Percentiles rank a stretch among this genome's conserved stretches.
phyloP scores from a whole-genome alignment of 208 protist species.

The Leishmania martiniquensis region DNA sequence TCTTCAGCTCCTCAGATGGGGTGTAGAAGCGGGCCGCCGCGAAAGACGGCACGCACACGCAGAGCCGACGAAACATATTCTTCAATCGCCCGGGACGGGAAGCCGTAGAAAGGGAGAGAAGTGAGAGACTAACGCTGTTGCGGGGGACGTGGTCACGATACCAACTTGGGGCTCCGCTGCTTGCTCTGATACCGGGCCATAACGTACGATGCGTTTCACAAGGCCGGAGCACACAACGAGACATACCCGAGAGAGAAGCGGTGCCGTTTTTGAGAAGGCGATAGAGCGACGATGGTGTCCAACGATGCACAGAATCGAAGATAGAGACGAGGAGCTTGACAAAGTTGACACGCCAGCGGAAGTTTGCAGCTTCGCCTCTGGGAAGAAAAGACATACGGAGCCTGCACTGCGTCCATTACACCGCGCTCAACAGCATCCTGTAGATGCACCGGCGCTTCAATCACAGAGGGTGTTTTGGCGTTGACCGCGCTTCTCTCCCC shows the following conservation, averaged over 20 bases:
- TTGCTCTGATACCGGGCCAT: not conserved
- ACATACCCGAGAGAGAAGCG: not conserved
- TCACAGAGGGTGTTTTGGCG: too few species aligned
- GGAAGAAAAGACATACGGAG: too few species aligned
- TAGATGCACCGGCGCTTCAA: not conserved
- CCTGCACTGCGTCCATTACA: too few species aligned
- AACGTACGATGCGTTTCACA: not conserved
- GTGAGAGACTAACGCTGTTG: not conserved
- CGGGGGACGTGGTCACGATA: not conserved
- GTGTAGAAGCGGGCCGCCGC: slow-evolving; percentile 83
- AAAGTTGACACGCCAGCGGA: not conserved
- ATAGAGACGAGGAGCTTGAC: not conserved
- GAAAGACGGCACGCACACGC: slow-evolving; percentile 36
- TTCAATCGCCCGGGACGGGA: not conserved
- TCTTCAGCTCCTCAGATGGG: slow-evolving; percentile 81
- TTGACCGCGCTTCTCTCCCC: not conserved
- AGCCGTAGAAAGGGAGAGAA: not conserved
- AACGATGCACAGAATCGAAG: not conserved
- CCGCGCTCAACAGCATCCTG: not conserved
- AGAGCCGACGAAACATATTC: slow-evolving; percentile 83
- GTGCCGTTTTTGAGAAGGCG: too few species aligned
- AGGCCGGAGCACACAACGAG: too few species aligned
- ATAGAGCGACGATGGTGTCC: not conserved
- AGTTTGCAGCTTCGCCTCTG: not conserved
- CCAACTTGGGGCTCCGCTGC: not conserved